Base-by-base conservation (phyloP, 176 grass and related monocot species). In the Zea luxurians region DNA sequence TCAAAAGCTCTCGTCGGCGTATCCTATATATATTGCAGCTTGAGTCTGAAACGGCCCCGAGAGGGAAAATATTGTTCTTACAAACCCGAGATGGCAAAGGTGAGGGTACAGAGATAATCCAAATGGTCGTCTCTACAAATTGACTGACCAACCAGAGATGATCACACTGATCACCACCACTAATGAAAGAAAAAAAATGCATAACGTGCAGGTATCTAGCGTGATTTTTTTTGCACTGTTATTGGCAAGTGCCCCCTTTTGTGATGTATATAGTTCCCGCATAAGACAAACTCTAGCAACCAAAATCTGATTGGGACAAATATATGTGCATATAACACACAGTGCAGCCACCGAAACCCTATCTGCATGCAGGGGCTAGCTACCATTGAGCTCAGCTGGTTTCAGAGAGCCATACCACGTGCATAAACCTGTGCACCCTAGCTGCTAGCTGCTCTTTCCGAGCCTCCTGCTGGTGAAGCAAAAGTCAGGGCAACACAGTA, bases 281-380 rank as follows among this genome's bases (percentile, higher is more conserved):
- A 67, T 21, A 57, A 75, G 81, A 84, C 81, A 80, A 70, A 70
- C 70, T 70, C 47, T 63, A 75, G 38, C 70, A 71, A 80, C 64
- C 81, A 84, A 55, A 74, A 76, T 35, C 38, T 48, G 70, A 79
- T 75, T 46, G 69, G 16, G 63, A 79, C 78, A 58, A 54, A 68
- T 38, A 45, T 44, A 37, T 67, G 3, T 50, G 48, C 53, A 35
- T 13, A 61, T 18, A 44, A 27, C 27, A 27, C 27, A 46, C 37
- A 54, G 58, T 45, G 38, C 80, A 58, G 48, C 71, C 45, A 53
- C 37, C 13, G 37, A 54, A 35, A 44, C 45, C 35, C 44, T 52
- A n/a, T 55, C 2, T 55, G 16, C 17, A 54, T 54, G 53, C 53
- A 55, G 53, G 27, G 53, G 27, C 1, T 27, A 27, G 53, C 53